Conservation (phyloP, 768 basidiomycete genomes). For the Galerina sulciceps region DNA sequence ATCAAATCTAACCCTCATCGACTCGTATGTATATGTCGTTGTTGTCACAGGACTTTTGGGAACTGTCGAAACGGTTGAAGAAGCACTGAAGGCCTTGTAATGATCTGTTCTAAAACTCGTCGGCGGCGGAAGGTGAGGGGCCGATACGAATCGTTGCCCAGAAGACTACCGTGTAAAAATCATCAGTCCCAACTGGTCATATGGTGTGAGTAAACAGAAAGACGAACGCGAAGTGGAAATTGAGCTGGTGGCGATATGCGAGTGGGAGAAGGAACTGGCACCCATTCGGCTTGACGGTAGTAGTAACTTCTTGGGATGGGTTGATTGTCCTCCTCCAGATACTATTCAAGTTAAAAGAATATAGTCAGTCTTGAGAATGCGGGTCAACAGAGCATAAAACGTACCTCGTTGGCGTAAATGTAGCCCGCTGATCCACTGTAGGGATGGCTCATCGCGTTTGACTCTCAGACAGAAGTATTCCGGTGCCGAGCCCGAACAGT, state of each 20-base stretch:
- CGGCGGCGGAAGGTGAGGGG: neutral
- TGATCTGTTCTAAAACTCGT: neutral
- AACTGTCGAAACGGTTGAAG: neutral
- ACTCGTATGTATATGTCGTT: slow-evolving; percentile 9
- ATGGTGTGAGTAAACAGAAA: neutral
- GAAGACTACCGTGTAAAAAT: neutral
- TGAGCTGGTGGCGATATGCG: neutral
- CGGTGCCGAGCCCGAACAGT: neutral
- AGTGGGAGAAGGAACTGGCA: slow-evolving; percentile 5
- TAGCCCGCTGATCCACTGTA: slow-evolving; percentile 38
- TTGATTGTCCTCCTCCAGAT: slow-evolving; percentile 2
- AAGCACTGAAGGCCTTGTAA: slow-evolving; percentile 8
- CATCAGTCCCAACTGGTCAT: neutral
- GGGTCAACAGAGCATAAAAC: neutral
- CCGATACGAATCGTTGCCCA: neutral
- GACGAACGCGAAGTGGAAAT: neutral
- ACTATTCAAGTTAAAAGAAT: neutral
- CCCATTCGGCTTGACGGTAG: slow-evolving; percentile 12
- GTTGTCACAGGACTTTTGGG: neutral
- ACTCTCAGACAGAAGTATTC: neutral
- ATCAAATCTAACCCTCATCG: slow-evolving; percentile 19
- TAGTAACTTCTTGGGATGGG: slow-evolving; percentile 6
- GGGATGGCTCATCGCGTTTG: slow-evolving; percentile 30
- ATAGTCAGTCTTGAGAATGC: neutral
- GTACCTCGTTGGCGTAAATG: slow-evolving; percentile 36